These are phyloP conservation scores for Herpetospermum pedunculosum DNA, from an alignment of 306 rosid genomes.

Conservation along the genomic window DNA sequence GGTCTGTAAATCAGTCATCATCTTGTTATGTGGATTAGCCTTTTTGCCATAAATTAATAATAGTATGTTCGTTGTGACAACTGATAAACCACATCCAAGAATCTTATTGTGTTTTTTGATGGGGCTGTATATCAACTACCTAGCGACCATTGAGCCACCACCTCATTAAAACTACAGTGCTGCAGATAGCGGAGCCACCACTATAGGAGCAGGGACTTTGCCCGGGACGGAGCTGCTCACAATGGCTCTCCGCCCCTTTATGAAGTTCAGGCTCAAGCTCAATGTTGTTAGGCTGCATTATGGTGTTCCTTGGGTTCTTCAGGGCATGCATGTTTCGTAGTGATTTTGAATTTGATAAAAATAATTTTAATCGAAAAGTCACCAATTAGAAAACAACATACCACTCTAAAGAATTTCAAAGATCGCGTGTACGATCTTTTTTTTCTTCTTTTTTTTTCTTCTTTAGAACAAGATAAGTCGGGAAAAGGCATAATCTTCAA, in stretches of 20 bases:
- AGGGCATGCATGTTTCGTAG: no score
- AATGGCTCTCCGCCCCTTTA: neutral
- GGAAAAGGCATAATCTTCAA: no score
- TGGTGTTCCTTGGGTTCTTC: neutral
- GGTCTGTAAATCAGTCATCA: neutral
- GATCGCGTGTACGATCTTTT: no score
- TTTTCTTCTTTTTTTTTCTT: no score
- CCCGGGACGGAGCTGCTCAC: no score
- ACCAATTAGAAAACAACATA: neutral
- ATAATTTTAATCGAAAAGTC: no score
- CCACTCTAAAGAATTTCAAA: neutral
- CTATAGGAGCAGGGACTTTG: neutral
- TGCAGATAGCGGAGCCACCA: neutral
- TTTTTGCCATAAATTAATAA: neutral
- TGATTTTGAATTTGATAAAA: no score
- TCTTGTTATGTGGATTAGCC: neutral
- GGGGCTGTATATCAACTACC: neutral
- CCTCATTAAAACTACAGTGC: neutral
- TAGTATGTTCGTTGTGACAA: neutral
- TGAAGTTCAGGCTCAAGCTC: neutral
- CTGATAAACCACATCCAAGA: neutral
- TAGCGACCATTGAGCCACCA: neutral
- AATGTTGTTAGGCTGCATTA: neutral
- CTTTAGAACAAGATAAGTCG: neutral
- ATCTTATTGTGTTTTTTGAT: neutral